Evolutionary conservation across 2,329 filamentous ascomycete species (phyloP).

Genomic region (Pseudocercospora eumusae): DNA sequence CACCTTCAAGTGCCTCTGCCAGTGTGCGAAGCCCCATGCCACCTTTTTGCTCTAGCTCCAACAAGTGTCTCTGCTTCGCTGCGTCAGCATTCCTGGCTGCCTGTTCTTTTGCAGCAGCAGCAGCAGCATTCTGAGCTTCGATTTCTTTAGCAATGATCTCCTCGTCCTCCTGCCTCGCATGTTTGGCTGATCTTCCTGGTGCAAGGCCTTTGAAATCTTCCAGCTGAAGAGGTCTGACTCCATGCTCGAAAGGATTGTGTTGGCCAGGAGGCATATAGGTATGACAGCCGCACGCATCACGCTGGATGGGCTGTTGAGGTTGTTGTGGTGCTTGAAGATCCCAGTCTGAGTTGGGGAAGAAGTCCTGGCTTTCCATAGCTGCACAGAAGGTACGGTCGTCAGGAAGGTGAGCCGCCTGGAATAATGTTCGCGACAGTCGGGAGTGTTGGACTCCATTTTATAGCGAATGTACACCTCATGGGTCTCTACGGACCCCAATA

Average conservation of each 20-base stretch:
- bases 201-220: background rate
- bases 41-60: background rate
- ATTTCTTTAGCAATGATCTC: background rate
- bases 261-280: slow-evolving; percentile 9
- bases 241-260: slow-evolving; percentile 13
- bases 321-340: background rate
- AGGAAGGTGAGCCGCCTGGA: background rate
- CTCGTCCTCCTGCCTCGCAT: background rate
- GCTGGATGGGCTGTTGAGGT: background rate
- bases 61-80: background rate
- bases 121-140: background rate
- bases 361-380: background rate
- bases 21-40: background rate
- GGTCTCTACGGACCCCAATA: background rate
- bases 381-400: background rate
- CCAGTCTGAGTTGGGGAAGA: background rate
- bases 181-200: background rate
- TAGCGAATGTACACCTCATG: background rate
- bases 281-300: slow-evolving; percentile 2
- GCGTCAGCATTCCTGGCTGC: background rate
- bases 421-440: background rate
- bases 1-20: slow-evolving; percentile 4
- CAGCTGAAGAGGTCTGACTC: background rate
- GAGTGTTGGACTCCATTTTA: background rate
- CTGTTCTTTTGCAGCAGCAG: background rate